These are phyloP conservation scores for Auricularia sp. DNA, from an alignment of 768 basidiomycete genomes.

Conservation along the genomic window DNA sequence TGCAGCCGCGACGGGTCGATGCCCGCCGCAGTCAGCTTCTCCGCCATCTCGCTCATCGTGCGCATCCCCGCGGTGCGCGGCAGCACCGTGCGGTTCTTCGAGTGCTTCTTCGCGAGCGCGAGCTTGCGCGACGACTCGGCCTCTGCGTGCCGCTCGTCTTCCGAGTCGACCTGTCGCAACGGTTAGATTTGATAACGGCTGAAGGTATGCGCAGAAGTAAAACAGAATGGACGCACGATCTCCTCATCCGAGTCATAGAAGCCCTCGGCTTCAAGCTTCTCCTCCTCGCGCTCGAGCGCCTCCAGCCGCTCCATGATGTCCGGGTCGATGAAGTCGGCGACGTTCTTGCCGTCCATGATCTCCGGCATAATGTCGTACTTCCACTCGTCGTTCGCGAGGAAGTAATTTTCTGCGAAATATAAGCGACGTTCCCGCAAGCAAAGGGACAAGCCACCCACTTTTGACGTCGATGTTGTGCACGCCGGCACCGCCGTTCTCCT, in stretches of 20 bases:
- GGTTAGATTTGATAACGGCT: neutral
- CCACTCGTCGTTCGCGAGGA: slow-evolving; percentile 86
- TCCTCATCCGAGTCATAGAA: slow-evolving; percentile 90
- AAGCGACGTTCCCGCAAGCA: neutral
- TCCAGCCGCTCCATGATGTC: slow-evolving; percentile 96
- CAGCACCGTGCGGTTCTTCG: slow-evolving; percentile 83
- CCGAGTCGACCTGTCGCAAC: slow-evolving; percentile 22
- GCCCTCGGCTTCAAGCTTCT: slow-evolving; percentile 84
- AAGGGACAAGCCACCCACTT: slow-evolving; percentile 40
- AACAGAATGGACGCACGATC: slow-evolving; percentile 40
- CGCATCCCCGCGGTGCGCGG: slow-evolving; percentile 51
- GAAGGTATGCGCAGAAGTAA: too few relatives aligned
- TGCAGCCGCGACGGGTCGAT: slow-evolving; percentile 80
- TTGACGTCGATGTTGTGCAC: slow-evolving; percentile 86
- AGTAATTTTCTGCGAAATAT: slow-evolving; percentile 63
- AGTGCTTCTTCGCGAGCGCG: slow-evolving; percentile 43
- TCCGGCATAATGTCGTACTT: slow-evolving; percentile 97
- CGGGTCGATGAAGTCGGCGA: slow-evolving; percentile 96
- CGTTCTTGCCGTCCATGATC: slow-evolving; percentile 96
- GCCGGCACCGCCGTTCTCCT: slow-evolving; percentile 80
- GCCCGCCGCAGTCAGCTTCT: slow-evolving; percentile 77
- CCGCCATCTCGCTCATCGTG: slow-evolving; percentile 62
- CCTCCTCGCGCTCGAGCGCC: slow-evolving; percentile 94
- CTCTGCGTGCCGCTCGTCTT: slow-evolving; percentile 70
- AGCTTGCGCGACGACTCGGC: slow-evolving; percentile 57